Base-by-base conservation (phyloP, 441 rosid genomes). In the Kokia cookei region DNA sequence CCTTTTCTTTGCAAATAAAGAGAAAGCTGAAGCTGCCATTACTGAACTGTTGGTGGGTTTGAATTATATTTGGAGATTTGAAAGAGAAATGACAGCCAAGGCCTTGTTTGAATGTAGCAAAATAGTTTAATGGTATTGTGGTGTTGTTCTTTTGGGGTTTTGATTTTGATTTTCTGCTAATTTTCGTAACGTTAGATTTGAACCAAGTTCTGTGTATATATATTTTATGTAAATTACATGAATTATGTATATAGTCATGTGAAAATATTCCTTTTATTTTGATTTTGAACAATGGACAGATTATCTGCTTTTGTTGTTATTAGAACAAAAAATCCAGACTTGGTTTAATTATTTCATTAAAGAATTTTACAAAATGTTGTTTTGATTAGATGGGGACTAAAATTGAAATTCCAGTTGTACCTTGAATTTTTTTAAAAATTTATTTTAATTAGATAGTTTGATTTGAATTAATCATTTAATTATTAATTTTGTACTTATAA, bases 41-140 rank as follows among this genome's bases (percentile, higher is more conserved):
- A 85, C 94, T 2, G 98, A 95, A 84, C 88, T 95, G 47, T 79
- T 95, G 79, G 98, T 96, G 63, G 99, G 99, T 15, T 80, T 96
- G 81, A 96, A 96, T 81, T 96, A 96, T 70, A 84, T 93, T 6
- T 96, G 99, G 99, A 89, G 97, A 77, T 96, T 93, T 51, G 94
- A 93, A 80, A 88, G 94, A 81, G 98, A 96, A 86, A 93, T 91
- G 97, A 89, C 97, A 27, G 94, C 96, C 1, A 92, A 87, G 79
- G 92, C 97, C 59, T 81, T 96, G 81, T 89, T 92, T 53, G 90
- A 89, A 17, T 87, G 89, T 73, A 82, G 77, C 81, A 81, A 82
- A 81, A 82, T 77, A 14, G 54, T 71, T 82, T 69, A 81, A 48
- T 40, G 61, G 26, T 51, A 40, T 40, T 40, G 11, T 40, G 43